Evolutionary conservation across 768 basidiomycete genomes (phyloP), one percentile per base, ranked within the genome.

Genomic region (Suillus hirtellus): DNA sequence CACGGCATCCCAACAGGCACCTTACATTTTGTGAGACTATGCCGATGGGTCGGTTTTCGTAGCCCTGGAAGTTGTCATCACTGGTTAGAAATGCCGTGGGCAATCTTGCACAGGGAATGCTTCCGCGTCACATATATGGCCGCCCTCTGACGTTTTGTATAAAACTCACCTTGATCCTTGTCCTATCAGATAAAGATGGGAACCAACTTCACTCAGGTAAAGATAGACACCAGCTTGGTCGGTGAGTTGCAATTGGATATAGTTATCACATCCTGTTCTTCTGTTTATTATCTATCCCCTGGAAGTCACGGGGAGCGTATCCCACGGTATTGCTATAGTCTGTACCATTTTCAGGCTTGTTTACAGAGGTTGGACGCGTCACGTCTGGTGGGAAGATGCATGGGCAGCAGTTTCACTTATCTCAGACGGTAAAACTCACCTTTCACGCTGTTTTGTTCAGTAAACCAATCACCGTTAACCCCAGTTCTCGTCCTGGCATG

Each of bases 251-350:
- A 38, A 58, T 31, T 31, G 31, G 31, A 31, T 31, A 15, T 31
- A 11, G 24, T 17, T 19, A 58, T 27, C 27, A 11, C 40, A 3
- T 19, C 19, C 5, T 27, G 14, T 27, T 58, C 56, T 42, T 58
- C 24, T 12, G 24, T 42, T 58, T 27, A 58, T 58, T 1, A 42
- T 31, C 9, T 35, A 35, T 42, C 24, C 17, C 17, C 12, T 15
- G 38, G 14, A 63, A 35, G 72, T 52, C 15, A 27, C 65, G 24
- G 63, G 68, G 4, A 56, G 21, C 10, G 65, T 66, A 40, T 67
- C 72, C 47, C 72, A 74, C 31, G 12, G 24, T 17, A 31, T 52
- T 52, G 50, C 50, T 31, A 52, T 52, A 52, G 8, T 52, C 9
- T 31, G 50, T 15, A 52, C 50, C 27, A 31, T 52, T 10, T 15